phyloP scores from a whole-genome alignment of 345 rosid species.

The Citrus unshiu region DNA sequence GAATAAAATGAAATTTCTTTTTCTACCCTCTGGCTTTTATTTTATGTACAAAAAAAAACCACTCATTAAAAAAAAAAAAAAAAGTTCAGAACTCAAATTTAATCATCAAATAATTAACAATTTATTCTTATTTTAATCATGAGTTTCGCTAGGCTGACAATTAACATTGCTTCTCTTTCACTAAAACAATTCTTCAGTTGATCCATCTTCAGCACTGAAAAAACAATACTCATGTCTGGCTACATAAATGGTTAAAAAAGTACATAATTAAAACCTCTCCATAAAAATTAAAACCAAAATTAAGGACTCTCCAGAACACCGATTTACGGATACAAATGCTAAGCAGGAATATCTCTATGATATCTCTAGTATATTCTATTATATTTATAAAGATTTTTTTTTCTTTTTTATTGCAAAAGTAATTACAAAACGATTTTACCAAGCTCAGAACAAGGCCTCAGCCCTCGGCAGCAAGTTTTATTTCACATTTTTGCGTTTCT shows the following conservation, averaged over 20 bases:
- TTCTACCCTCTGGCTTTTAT: too few relatives aligned
- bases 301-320: neutral
- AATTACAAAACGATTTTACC: slow-evolving; percentile 11
- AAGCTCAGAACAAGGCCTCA: neutral
- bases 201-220: neutral
- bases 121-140: neutral
- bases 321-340: neutral
- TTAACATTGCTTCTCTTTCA: neutral
- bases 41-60: neutral
- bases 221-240: neutral
- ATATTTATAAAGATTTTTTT: slow-evolving; percentile 12
- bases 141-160: neutral
- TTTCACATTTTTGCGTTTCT: slow-evolving; percentile 15
- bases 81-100: neutral
- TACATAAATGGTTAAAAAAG: neutral
- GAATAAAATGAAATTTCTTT: neutral
- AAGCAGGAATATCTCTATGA: neutral
- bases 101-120: neutral
- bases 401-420: slow-evolving; percentile 17
- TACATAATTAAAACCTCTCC: neutral
- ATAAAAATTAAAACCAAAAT: neutral
- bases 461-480: neutral
- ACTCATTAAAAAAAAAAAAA: neutral
- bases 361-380: neutral
- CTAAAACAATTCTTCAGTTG: neutral